phyloP scores from a whole-genome alignment of 129 eudicot species.

The Calendula officinalis region DNA sequence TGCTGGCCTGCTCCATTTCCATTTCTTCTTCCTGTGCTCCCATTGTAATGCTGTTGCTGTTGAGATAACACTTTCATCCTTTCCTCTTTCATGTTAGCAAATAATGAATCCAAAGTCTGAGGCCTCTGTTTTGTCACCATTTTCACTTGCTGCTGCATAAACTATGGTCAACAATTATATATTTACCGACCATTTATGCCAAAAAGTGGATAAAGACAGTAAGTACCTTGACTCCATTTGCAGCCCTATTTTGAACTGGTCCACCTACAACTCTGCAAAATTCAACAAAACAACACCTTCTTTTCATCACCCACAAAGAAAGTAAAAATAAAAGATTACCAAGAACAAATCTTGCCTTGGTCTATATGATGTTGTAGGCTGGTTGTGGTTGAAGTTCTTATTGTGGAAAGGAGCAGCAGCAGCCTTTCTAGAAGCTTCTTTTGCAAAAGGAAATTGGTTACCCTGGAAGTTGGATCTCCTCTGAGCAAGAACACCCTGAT shows the following conservation, averaged over 20 bases:
- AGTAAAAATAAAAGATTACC: background rate
- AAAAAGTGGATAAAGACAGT: no score
- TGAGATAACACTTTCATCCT: constrained; percentile 52
- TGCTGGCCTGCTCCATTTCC: constrained; percentile 70
- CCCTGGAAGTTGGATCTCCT: constrained; percentile 77
- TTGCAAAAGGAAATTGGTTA: constrained; percentile 68
- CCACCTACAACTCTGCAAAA: no score
- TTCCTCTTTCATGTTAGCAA: constrained; percentile 82
- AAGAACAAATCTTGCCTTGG: constrained; percentile 49
- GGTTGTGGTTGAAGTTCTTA: constrained; percentile 47
- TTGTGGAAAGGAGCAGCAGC: constrained; percentile 59
- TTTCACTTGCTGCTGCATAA: constrained; percentile 30
- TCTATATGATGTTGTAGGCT: constrained; percentile 48
- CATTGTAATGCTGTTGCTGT: constrained; percentile 39
- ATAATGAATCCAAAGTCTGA: constrained; percentile 73
- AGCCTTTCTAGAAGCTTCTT: constrained; percentile 87
- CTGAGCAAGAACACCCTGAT: constrained; percentile 77
- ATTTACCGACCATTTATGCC: no score
- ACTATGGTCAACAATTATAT: background rate
- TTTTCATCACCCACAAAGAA: background rate
- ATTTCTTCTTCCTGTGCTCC: constrained; percentile 34
- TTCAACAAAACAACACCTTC: background rate
- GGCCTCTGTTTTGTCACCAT: constrained; percentile 50
- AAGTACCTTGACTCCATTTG: no score
- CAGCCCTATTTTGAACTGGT: no score